These are phyloP conservation scores for Ceratocystis lukuohia DNA, from an alignment of 2,329 filamentous ascomycete genomes.

Conservation along the genomic window DNA sequence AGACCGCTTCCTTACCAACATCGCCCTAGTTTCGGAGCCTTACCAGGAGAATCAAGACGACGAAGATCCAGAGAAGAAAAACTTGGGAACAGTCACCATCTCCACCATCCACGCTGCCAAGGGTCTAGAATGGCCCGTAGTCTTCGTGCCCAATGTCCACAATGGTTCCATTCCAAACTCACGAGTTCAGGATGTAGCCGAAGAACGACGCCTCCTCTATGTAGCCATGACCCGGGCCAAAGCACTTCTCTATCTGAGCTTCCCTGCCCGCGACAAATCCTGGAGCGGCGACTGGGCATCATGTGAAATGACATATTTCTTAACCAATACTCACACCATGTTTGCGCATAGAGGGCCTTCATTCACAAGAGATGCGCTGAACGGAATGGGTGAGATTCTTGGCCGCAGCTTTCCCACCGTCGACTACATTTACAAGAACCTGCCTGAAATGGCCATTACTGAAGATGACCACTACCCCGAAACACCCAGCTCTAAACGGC, in stretches of 20 bases:
- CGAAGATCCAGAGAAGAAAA: slow-evolving; percentile 30
- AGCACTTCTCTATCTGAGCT: slow-evolving; percentile 72
- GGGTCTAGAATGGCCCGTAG: slow-evolving; percentile 88
- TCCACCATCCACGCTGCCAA: slow-evolving; percentile 96
- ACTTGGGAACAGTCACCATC: slow-evolving; percentile 54
- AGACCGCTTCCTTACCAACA: slow-evolving; percentile 74
- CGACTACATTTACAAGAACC: slow-evolving; percentile 38
- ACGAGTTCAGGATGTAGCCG: slow-evolving; percentile 69
- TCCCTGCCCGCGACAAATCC: slow-evolving; percentile 33
- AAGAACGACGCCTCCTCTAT: slow-evolving; percentile 80
- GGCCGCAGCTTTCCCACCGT: slow-evolving; percentile 46
- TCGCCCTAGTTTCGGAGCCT: slow-evolving; percentile 70
- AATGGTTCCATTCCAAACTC: slow-evolving; percentile 84
- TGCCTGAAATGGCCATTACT: slow-evolving; percentile 40
- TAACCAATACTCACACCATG: slow-evolving; percentile 23
- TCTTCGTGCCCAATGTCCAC: slow-evolving; percentile 84
- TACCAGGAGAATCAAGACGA: slow-evolving; percentile 48
- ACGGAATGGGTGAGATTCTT: slow-evolving; percentile 59
- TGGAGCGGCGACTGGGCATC: neutral
- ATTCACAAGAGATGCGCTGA: slow-evolving; percentile 48
- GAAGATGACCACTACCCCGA: slow-evolving; percentile 58
- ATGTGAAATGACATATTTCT: slow-evolving; percentile 24
- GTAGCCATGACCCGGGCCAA: slow-evolving; percentile 95
- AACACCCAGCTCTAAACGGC: slow-evolving; percentile 37
- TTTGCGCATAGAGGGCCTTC: slow-evolving; percentile 54